Evolutionary conservation across 1,284 basidiomycete genomes (phyloP), one percentile per base, ranked within the genome.

Genomic region (Baeospora myosura): DNA sequence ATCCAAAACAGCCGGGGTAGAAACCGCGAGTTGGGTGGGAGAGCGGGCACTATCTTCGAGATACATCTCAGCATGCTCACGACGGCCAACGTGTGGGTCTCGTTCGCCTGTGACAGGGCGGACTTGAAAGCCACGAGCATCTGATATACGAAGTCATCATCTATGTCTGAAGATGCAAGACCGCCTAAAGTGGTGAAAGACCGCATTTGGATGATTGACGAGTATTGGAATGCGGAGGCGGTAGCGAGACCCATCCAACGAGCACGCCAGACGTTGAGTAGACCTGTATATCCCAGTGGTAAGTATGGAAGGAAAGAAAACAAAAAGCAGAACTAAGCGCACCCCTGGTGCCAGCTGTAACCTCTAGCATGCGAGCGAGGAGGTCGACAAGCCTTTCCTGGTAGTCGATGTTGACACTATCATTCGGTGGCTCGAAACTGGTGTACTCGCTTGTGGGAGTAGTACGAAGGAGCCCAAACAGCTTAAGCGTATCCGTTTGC

Each of bases 181-280:
- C 79, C 74, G 3, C 90, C 89, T 10, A 97, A 75, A 2, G 88
- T 80, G 22, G 89, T 78, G 59, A 96, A 95, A 0, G 91, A 88
- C 14, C 91, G 81, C 33, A 88, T 83, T 60, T 96, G 93, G 20
- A 94, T 80, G 14, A 88, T 83, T 0, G 91, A 88, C 10, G 90
- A 92, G 44, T 89, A 78, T 59, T 96, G 93, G 71, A 97, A 96
- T 16, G 92, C 91, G 0, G 86, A 91, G 1, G 90, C 82, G 0
- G 89, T 88, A n/a, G 93, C 80, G 41, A 97, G 63, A 42, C 90
- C 84, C 80, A 93, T 91, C 88, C 93, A 92, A 29, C 93, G 74
- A 20, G 92, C 89, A 44, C 88, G 77, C 93, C 94, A 97, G 11
- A 88, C 79, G 56, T 97, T 97, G 30, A 89, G 68, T 7, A 92